A percentile compares a stretch with the other conserved stretches of the same genome.
These are phyloP conservation scores for Wickerhamomyces alni DNA, from an alignment of 805 yeast genomes.

Conservation along the genomic window DNA sequence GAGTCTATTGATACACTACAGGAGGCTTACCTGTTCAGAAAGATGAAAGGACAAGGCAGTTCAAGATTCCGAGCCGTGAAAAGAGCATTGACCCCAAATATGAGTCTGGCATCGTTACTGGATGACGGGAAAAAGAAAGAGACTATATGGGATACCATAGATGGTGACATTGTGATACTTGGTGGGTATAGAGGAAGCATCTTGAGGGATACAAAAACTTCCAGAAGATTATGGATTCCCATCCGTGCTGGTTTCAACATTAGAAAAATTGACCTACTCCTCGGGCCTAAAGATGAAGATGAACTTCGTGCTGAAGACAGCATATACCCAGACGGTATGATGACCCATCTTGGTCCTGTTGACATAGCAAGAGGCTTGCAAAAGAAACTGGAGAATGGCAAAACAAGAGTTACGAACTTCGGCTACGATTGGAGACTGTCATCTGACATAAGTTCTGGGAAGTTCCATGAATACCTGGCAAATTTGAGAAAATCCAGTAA, in stretches of 20 bases:
- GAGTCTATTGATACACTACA: conserved; percentile 55
- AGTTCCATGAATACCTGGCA: conserved; percentile 43
- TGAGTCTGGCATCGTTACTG: conserved; percentile 19
- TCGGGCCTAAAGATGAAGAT: conserved; percentile 71
- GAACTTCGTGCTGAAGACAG: conserved; percentile 48
- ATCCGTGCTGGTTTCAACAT: conserved; percentile 77
- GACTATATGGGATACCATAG: conserved; percentile 50
- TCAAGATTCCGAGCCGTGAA: conserved; percentile 66
- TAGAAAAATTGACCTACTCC: conserved; percentile 56
- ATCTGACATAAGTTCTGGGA: conserved; percentile 45
- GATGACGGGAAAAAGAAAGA: conserved; percentile 20
- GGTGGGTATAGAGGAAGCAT: conserved; percentile 91
- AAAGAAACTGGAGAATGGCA: conserved; percentile 50
- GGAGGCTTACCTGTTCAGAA: conserved; percentile 52
- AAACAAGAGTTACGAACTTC: conserved; percentile 59
- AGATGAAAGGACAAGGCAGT: conserved; percentile 52
- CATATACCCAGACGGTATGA: conserved; percentile 68
- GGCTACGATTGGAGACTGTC: conserved; percentile 95
- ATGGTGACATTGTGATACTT: conserved; percentile 73
- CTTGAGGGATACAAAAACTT: conserved; percentile 57
- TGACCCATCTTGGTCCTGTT: conserved; percentile 82
- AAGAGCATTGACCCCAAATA: conserved; percentile 49
- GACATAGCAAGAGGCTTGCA: conserved; percentile 66
- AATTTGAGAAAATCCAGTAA: conserved; percentile 35
- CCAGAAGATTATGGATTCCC: conserved; percentile 80